A percentile compares a stretch with the other conserved stretches of the same genome.
These are phyloP conservation scores for Hevea brasiliensis DNA, from an alignment of 345 rosid species.

Conservation along the genomic window DNA sequence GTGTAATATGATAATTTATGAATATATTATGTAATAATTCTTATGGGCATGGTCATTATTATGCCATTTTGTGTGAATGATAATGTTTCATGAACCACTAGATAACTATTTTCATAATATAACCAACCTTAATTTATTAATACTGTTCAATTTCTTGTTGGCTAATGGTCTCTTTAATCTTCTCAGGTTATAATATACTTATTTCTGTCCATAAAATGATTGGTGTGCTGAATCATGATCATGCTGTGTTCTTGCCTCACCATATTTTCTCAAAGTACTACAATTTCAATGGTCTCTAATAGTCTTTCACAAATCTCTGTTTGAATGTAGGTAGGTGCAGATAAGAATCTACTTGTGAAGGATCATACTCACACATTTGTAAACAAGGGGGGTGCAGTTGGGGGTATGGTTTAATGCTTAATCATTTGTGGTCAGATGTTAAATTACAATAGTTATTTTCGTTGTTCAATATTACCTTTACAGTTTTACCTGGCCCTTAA, in stretches of 20 bases:
- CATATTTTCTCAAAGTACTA: background rate
- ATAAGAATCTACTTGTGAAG: conserved; percentile 84
- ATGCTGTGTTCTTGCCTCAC: background rate
- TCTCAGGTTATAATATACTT: too few species aligned
- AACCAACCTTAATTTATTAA: background rate
- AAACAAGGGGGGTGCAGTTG: conserved; percentile 81
- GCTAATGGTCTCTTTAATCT: background rate
- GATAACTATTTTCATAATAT: background rate
- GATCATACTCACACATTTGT: conserved; percentile 98
- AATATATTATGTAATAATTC: background rate
- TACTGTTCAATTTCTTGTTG: background rate
- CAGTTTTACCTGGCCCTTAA: background rate
- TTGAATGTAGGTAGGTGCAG: conserved; percentile 75
- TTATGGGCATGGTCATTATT: background rate
- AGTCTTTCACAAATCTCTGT: conserved; percentile 19
- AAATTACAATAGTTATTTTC: background rate
- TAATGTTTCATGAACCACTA: too few species aligned
- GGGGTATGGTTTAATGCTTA: conserved; percentile 50
- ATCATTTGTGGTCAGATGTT: conserved; percentile 11
- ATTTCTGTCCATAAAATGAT: background rate
- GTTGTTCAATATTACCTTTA: background rate
- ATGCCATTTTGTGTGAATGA: background rate
- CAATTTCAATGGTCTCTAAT: conserved; percentile 17
- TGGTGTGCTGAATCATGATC: background rate
- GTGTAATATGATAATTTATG: too few species aligned